Conservation (phyloP, 352 stramenopile species). For the Pythium sukuiense region DNA sequence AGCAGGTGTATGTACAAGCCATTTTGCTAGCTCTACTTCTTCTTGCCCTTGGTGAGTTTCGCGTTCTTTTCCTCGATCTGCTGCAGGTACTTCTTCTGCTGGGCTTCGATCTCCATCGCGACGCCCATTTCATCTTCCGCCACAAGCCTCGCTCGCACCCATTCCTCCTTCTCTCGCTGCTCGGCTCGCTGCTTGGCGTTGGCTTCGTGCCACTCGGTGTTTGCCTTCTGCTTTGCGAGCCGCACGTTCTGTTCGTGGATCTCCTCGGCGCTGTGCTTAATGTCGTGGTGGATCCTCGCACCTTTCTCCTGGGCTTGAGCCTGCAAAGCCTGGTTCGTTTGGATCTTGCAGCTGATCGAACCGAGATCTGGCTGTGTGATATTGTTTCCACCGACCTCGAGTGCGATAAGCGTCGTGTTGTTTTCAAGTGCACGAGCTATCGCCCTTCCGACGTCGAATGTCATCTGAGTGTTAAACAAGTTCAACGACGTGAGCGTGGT, state of each 20-base stretch:
- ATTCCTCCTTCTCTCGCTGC: slow-evolving; percentile 47
- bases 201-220: slow-evolving; percentile 52
- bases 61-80: slow-evolving; percentile 44
- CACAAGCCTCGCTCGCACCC: slow-evolving; percentile 38
- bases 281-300: slow-evolving; percentile 22
- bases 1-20: neutral
- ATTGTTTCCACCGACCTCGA: slow-evolving; percentile 53
- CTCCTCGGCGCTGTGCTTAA: slow-evolving; percentile 34
- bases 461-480: slow-evolving; percentile 62
- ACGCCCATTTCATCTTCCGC: slow-evolving; percentile 50
- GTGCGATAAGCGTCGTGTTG: slow-evolving; percentile 47
- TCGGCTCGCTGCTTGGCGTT: slow-evolving; percentile 53
- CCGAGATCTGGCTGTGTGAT: slow-evolving; percentile 49
- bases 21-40: slow-evolving; percentile 26
- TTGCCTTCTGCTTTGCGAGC: slow-evolving; percentile 39
- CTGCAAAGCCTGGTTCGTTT: slow-evolving; percentile 44
- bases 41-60: slow-evolving; percentile 64
- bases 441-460: slow-evolving; percentile 43
- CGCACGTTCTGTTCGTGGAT: slow-evolving; percentile 35
- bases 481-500: slow-evolving; percentile 52
- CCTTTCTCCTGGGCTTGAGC: slow-evolving; percentile 33
- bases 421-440: slow-evolving; percentile 45
- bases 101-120: slow-evolving; percentile 48
- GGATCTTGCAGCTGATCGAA: slow-evolving; percentile 38
- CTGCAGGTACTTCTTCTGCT: slow-evolving; percentile 59